phyloP scores from a whole-genome alignment of 129 eudicot genomes.

The Logfia minima region DNA sequence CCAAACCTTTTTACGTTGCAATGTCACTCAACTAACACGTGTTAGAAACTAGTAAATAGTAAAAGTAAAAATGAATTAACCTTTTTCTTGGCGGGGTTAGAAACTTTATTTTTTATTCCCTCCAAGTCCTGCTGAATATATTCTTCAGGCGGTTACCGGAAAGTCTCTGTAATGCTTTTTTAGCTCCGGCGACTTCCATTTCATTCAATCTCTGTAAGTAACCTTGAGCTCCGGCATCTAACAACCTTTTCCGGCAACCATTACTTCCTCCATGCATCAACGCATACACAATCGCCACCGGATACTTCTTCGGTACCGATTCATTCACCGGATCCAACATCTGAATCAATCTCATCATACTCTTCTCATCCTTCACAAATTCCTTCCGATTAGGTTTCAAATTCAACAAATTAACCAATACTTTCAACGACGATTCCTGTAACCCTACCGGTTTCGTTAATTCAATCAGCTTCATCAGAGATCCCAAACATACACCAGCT shows the following conservation, averaged over 20 bases:
- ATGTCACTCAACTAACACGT: neutral
- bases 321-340: constrained; percentile 79
- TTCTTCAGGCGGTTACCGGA: constrained; percentile 67
- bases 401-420: constrained; percentile 48
- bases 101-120: constrained; percentile 52
- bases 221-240: constrained; percentile 65
- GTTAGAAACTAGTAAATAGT: neutral
- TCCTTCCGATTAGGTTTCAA: constrained; percentile 70
- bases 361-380: constrained; percentile 81
- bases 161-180: constrained; percentile 74
- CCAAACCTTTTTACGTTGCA: constrained; percentile 12
- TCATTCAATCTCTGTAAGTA: constrained; percentile 61
- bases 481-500: constrained; percentile 61
- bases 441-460: constrained; percentile 63
- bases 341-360: constrained; percentile 60
- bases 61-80: constrained; percentile 23
- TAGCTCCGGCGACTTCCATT: constrained; percentile 78
- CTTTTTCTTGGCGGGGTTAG: constrained; percentile 51
- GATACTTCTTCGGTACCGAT: constrained; percentile 60
- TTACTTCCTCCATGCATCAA: constrained; percentile 73
- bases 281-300: constrained; percentile 72
- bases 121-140: constrained; percentile 68
- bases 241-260: constrained; percentile 70
- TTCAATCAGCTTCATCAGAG: constrained; percentile 68
- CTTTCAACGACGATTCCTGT: constrained; percentile 55